Conservation (phyloP, 768 basidiomycete genomes). For the Rhodotorula sphaerocarpa region DNA sequence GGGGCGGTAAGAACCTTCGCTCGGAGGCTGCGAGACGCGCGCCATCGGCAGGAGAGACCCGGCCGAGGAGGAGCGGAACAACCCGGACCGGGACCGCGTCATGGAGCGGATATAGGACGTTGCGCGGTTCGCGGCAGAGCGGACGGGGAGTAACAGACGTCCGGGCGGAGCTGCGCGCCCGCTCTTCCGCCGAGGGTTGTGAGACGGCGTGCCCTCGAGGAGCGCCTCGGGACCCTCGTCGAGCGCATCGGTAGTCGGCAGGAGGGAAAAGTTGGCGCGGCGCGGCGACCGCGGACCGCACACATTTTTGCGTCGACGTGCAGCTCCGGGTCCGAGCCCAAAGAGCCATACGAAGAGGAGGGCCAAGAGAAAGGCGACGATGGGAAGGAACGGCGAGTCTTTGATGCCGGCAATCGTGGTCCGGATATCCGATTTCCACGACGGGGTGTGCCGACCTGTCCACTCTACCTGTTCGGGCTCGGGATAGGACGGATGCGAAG, state of each 20-base stretch:
- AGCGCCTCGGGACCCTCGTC: constrained; percentile 4
- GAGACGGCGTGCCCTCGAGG: background rate
- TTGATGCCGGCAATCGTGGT: constrained; percentile 22
- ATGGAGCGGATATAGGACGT: constrained; percentile 16
- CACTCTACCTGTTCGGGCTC: constrained; percentile 6
- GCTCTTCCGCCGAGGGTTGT: background rate
- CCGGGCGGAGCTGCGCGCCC: background rate
- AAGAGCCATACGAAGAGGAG: constrained; percentile 9
- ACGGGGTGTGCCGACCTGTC: constrained; percentile 30
- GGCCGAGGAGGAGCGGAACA: background rate
- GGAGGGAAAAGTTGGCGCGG: constrained; percentile 14
- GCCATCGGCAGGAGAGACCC: constrained; percentile 15
- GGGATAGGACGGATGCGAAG: background rate
- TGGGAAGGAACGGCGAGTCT: constrained; percentile 17
- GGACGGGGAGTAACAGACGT: constrained; percentile 5
- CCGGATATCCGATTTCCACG: constrained; percentile 17
- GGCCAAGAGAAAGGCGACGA: constrained; percentile 10
- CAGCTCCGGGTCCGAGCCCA: constrained; percentile 6
- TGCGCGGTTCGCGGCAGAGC: constrained; percentile 9
- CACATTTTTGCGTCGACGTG: constrained; percentile 17
- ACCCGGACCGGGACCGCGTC: background rate
- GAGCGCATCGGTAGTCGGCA: constrained; percentile 6
- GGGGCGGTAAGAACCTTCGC: constrained; percentile 13
- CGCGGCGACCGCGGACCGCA: constrained; percentile 3
- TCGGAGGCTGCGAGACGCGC: background rate